Conservation (phyloP, 1,284 basidiomycete genomes). For the Ganoderma resinaceum region DNA sequence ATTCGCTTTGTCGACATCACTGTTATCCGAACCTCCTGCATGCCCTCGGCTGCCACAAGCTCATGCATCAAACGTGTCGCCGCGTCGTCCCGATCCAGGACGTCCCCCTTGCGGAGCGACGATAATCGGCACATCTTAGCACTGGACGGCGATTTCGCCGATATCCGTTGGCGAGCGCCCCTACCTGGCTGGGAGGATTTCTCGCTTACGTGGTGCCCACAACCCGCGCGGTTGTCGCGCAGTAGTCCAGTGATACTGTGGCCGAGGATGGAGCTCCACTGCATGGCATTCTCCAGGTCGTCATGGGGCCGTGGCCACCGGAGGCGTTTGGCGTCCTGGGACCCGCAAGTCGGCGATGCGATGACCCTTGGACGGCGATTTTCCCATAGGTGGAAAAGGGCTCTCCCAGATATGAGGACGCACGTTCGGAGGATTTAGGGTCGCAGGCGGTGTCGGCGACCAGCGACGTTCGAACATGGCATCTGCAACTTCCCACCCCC, state of each 20-base stretch:
- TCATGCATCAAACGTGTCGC: background rate
- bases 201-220: background rate
- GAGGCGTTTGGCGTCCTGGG: background rate
- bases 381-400: constrained; percentile 9
- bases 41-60: constrained; percentile 4
- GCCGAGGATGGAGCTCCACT: constrained; percentile 19
- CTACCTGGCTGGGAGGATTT: background rate
- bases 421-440: constrained; percentile 1
- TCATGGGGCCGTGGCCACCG: constrained; percentile 14
- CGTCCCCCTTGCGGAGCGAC: constrained; percentile 10
- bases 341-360: background rate
- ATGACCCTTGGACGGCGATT: background rate
- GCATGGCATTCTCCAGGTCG: constrained; percentile 8
- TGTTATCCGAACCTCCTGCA: constrained; percentile 17
- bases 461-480: background rate
- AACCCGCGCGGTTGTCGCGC: constrained; percentile 10
- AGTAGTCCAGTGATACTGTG: constrained; percentile 15
- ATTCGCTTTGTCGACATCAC: constrained; percentile 23
- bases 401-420: constrained; percentile 18
- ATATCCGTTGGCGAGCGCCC: constrained; percentile 9
- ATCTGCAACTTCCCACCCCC: background rate
- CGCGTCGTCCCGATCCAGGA: constrained; percentile 7
- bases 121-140: constrained; percentile 6
- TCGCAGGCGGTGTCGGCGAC: background rate
- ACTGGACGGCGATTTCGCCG: constrained; percentile 3